Conservation (phyloP, 2,329 filamentous ascomycete genomes). For the Monascus ruber region DNA sequence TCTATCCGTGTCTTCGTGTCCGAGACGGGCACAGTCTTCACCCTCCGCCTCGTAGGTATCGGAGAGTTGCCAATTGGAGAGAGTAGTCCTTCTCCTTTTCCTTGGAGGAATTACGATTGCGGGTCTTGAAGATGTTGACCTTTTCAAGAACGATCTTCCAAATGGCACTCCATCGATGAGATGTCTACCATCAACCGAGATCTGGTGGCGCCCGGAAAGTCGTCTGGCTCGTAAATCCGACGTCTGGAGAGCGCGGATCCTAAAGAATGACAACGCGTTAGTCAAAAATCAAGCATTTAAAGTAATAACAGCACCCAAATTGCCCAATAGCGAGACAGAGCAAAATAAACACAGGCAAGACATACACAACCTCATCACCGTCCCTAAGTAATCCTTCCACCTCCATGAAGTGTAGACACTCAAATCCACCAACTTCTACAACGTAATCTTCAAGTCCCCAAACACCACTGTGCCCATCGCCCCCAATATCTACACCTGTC, state of each 20-base stretch:
- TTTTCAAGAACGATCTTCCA: slow-evolving; percentile 58
- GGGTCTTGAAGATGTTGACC: slow-evolving; percentile 49
- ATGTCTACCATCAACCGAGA: slow-evolving; percentile 65
- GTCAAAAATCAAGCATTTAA: neutral
- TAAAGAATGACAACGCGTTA: slow-evolving; percentile 21
- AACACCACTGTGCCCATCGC: slow-evolving; percentile 32
- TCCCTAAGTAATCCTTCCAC: slow-evolving; percentile 61
- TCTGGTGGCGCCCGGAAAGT: slow-evolving; percentile 69
- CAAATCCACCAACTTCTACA: slow-evolving; percentile 71
- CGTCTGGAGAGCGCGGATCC: slow-evolving; percentile 65
- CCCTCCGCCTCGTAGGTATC: slow-evolving; percentile 17
- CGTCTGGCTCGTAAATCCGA: slow-evolving; percentile 63
- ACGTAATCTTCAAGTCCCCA: slow-evolving; percentile 88
- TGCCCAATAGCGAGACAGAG: neutral
- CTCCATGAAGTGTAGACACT: slow-evolving; percentile 76
- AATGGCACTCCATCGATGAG: slow-evolving; percentile 79
- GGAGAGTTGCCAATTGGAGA: slow-evolving; percentile 17
- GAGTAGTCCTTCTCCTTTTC: slow-evolving; percentile 47
- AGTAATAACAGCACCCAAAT: neutral
- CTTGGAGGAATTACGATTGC: slow-evolving; percentile 59
- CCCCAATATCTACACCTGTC: slow-evolving; percentile 36
- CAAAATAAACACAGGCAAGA: slow-evolving; percentile 8
- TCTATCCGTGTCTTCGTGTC: slow-evolving; percentile 9
- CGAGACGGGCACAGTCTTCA: slow-evolving; percentile 21
- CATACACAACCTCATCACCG: slow-evolving; percentile 72